A percentile compares a stretch with the other conserved stretches of the same genome.
These are phyloP conservation scores for Penstemon barbatus DNA, from an alignment of 257 asterid genomes.

Conservation along the genomic window DNA sequence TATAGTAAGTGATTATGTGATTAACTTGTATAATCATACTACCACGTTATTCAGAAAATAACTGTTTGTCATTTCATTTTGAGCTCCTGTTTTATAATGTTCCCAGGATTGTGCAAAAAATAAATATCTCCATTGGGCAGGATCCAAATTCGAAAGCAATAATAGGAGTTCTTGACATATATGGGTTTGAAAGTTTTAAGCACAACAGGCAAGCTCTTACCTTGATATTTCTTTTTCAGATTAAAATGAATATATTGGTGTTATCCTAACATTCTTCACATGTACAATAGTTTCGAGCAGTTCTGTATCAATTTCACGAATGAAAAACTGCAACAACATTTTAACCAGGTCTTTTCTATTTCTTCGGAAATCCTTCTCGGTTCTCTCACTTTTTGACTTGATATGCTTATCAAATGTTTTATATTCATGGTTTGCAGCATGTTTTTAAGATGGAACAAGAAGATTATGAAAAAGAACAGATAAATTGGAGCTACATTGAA, in stretches of 20 bases:
- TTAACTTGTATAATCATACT: slow-evolving; percentile 14
- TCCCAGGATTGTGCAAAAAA: slow-evolving; percentile 90
- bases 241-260: slow-evolving; percentile 13
- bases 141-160: slow-evolving; percentile 94
- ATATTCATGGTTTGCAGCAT: slow-evolving; percentile 62
- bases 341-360: slow-evolving; percentile 76
- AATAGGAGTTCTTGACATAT: slow-evolving; percentile 96
- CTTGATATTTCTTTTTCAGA: slow-evolving; percentile 22
- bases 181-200: slow-evolving; percentile 96
- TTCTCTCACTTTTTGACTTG: slow-evolving; percentile 23
- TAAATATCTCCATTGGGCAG: slow-evolving; percentile 93
- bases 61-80: slow-evolving; percentile 23
- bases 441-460: slow-evolving; percentile 99
- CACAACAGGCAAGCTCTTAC: slow-evolving; percentile 53
- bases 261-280: slow-evolving; percentile 35
- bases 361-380: slow-evolving; percentile 23
- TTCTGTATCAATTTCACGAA: slow-evolving; percentile 98
- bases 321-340: slow-evolving; percentile 99
- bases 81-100: slow-evolving; percentile 25
- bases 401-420: slow-evolving; percentile 34
- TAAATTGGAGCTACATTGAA: slow-evolving; percentile 99
- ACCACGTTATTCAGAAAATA: slow-evolving; percentile 12
- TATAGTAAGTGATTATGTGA: slow-evolving; percentile 7
- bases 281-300: slow-evolving; percentile 84
- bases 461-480: slow-evolving; percentile 94